Conservation (phyloP, 345 rosid genomes). For the Ailanthus altissimus region DNA sequence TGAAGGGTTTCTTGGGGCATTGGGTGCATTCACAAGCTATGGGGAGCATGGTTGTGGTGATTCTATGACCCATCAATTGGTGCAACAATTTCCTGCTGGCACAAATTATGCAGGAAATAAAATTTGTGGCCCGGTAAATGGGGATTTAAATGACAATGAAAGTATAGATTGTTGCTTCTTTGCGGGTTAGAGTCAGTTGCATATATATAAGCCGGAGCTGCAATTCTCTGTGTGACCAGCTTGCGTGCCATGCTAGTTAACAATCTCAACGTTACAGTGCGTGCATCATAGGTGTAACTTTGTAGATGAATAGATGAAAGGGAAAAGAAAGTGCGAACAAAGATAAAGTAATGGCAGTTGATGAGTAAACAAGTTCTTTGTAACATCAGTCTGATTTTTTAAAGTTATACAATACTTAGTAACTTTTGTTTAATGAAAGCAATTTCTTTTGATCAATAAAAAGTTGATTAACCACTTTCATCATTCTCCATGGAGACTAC, state of each 20-base stretch:
- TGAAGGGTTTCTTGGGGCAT: conserved; percentile 88
- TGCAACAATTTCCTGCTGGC: conserved; percentile 13
- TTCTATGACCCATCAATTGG: conserved; percentile 17
- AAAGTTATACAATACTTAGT: neutral
- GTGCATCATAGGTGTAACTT: conserved; percentile 25
- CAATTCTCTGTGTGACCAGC: neutral
- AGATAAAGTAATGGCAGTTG: neutral
- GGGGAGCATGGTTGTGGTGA: conserved; percentile 35
- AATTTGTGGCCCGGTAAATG: conserved; percentile 23
- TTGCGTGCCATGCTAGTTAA: neutral
- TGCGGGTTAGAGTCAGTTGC: conserved; percentile 19
- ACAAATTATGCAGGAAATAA: conserved; percentile 27
- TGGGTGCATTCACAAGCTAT: conserved; percentile 73
- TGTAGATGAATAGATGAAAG: neutral
- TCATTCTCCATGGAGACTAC: neutral
- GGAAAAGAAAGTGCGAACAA: neutral
- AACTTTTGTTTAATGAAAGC: neutral
- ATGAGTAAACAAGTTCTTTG: conserved; percentile 1
- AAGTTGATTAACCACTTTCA: neutral
- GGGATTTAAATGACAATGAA: conserved; percentile 33
- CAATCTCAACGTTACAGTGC: neutral
- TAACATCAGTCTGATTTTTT: neutral
- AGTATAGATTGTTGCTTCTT: conserved; percentile 37
- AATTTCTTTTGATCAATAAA: neutral
- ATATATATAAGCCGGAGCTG: neutral